Percentiles rank a stretch among this genome's conserved stretches.
Conservation (phyloP, 176 grass and related monocot genomes). For the Phragmites australis region DNA sequence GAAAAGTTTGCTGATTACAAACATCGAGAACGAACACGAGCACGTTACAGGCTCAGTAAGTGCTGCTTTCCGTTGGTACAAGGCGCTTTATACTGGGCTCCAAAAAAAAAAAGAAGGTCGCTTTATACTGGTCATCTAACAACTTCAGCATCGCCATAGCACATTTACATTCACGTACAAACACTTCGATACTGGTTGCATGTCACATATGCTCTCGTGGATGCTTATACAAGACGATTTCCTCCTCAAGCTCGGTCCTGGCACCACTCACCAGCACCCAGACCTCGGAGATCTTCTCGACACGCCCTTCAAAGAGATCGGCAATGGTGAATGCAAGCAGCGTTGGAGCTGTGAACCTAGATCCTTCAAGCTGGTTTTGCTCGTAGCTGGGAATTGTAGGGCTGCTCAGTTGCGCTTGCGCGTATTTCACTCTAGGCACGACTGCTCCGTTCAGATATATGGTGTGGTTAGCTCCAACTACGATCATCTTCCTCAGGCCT, state of each 20-base stretch:
- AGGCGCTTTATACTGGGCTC: too few species aligned
- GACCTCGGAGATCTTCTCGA: conserved; percentile 73
- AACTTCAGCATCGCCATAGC: conserved; percentile 4
- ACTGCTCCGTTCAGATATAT: conserved; percentile 86
- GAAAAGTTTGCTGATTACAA: background rate
- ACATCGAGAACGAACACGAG: background rate
- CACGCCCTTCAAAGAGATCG: conserved; percentile 51
- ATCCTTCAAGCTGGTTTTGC: conserved; percentile 38
- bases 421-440: conserved; percentile 72
- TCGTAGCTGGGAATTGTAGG: conserved; percentile 5
- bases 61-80: background rate
- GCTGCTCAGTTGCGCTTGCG: background rate
- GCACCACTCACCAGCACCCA: conserved; percentile 63
- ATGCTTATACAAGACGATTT: conserved; percentile 58
- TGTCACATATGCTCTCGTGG: conserved; percentile 34
- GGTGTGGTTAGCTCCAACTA: conserved; percentile 44
- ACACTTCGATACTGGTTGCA: background rate
- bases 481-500: conserved; percentile 77
- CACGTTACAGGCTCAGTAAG: background rate
- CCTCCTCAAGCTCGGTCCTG: conserved; percentile 59
- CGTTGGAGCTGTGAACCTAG: conserved; percentile 12
- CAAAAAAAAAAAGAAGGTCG: too few species aligned
- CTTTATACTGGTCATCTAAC: background rate
- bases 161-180: conserved; percentile 35
- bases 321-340: conserved; percentile 61